These are phyloP conservation scores for Serendipita sp. DNA, from an alignment of 768 basidiomycete species.

Conservation along the genomic window DNA sequence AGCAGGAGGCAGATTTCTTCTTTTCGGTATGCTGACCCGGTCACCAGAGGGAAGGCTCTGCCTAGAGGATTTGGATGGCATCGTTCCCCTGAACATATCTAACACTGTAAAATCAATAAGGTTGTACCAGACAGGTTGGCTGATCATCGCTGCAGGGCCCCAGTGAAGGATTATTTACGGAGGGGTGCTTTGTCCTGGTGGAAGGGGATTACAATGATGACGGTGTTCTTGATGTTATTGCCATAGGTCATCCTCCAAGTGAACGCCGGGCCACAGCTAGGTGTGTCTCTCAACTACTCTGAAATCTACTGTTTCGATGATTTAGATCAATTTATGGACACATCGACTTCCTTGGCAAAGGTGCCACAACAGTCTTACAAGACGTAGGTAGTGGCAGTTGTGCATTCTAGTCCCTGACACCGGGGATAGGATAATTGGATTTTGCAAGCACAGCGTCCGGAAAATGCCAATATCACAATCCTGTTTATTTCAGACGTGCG, in stretches of 20 bases:
- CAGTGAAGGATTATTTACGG: slow-evolving; percentile 89
- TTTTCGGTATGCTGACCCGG: slow-evolving; percentile 83
- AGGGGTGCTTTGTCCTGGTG: slow-evolving; percentile 85
- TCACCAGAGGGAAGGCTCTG: slow-evolving; percentile 82
- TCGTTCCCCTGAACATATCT: slow-evolving; percentile 74
- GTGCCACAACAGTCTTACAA: slow-evolving; percentile 75
- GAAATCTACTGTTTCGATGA: background rate
- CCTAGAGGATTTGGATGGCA: slow-evolving; percentile 86
- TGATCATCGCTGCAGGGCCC: slow-evolving; percentile 47
- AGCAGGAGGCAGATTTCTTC: slow-evolving; percentile 73
- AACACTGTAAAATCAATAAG: slow-evolving; percentile 42
- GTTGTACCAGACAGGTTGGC: background rate
- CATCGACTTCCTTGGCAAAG: slow-evolving; percentile 92
- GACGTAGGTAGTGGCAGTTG: slow-evolving; percentile 40
- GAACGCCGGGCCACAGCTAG: slow-evolving; percentile 73
- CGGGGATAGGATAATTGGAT: slow-evolving; percentile 38
- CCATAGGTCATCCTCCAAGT: slow-evolving; percentile 94
- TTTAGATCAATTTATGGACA: slow-evolving; percentile 83
- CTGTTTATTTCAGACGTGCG: slow-evolving; percentile 93
- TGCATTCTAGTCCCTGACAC: background rate
- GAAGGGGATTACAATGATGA: slow-evolving; percentile 96
- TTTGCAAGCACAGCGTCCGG: slow-evolving; percentile 39
- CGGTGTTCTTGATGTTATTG: slow-evolving; percentile 70
- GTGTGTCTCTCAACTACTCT: slow-evolving; percentile 26
- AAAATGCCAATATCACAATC: slow-evolving; percentile 64